Conservation (phyloP, 2,329 filamentous ascomycete species). For the Ilyonectria destructans region DNA sequence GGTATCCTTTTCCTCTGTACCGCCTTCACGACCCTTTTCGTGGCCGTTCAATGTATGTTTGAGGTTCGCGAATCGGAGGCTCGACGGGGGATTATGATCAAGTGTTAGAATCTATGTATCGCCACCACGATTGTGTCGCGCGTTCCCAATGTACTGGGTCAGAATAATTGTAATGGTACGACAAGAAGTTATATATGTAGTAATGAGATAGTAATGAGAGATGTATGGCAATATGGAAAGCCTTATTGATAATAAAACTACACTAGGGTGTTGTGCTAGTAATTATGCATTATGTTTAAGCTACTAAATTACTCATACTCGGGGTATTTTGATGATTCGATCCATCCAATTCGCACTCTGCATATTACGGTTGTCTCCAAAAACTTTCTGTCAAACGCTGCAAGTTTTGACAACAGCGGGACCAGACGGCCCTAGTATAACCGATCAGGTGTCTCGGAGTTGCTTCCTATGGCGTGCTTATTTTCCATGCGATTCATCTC, state of each 20-base stretch:
- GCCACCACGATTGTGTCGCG: background rate
- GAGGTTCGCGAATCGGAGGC: conserved; percentile 90
- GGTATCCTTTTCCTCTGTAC: conserved; percentile 82
- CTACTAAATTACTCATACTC: conserved; percentile 4
- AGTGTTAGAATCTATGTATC: conserved; percentile 72
- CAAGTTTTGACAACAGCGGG: background rate
- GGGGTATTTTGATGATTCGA: conserved; percentile 17
- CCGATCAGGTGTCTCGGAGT: conserved; percentile 40
- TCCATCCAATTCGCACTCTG: conserved; percentile 12
- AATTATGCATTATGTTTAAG: conserved; percentile 3
- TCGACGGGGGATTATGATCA: conserved; percentile 85
- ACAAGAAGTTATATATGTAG: conserved; percentile 23
- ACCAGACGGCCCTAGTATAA: conserved; percentile 27
- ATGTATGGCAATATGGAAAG: conserved; percentile 10
- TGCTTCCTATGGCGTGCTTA: conserved; percentile 39
- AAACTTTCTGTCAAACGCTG: conserved; percentile 19
- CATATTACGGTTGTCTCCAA: conserved; percentile 17
- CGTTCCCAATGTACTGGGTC: conserved; percentile 16
- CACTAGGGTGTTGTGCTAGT: conserved; percentile 12
- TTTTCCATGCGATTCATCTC: conserved; percentile 49
- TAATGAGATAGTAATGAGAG: conserved; percentile 32
- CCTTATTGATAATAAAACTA: background rate
- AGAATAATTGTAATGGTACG: conserved; percentile 39
- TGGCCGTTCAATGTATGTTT: conserved; percentile 95
- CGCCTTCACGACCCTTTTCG: conserved; percentile 84